A percentile compares a stretch with the other conserved stretches of the same genome.
Conservation (phyloP, 345 rosid genomes). For the Mallotus nudiflorus region DNA sequence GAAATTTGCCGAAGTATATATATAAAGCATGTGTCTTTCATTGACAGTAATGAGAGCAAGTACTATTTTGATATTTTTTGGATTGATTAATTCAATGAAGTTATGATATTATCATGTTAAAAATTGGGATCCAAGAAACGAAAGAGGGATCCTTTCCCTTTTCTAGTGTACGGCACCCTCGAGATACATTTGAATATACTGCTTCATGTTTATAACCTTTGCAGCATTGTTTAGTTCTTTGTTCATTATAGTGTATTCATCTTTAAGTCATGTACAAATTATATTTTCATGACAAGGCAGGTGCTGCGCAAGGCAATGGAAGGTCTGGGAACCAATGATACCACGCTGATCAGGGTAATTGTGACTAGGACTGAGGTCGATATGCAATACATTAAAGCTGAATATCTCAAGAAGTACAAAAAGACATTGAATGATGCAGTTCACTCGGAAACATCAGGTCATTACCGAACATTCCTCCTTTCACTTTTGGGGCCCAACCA, state of each 20-base stretch:
- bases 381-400: slow-evolving; percentile 66
- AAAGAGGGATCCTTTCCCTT: too few species aligned
- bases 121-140: too few species aligned
- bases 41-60: too few species aligned
- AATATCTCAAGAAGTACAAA: slow-evolving; percentile 56
- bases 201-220: too few species aligned
- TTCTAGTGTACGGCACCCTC: too few species aligned
- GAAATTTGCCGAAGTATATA: too few species aligned
- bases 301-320: slow-evolving; percentile 58
- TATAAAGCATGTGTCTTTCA: too few species aligned
- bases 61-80: too few species aligned
- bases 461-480: slow-evolving; percentile 61
- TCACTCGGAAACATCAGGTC: slow-evolving; percentile 65
- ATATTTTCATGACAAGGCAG: slow-evolving; percentile 36
- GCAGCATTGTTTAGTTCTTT: neutral
- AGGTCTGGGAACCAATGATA: slow-evolving; percentile 65
- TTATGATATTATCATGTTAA: too few species aligned
- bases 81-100: too few species aligned
- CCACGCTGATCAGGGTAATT: slow-evolving; percentile 51
- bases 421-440: slow-evolving; percentile 61
- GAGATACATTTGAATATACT: too few species aligned
- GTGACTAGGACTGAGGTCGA: slow-evolving; percentile 73
- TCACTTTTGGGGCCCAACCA: slow-evolving; percentile 58
- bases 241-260: too few species aligned
- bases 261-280: neutral